Evolutionary conservation across 257 asterid genomes (phyloP).

Genomic region (Solanum pimpinellifolium): DNA sequence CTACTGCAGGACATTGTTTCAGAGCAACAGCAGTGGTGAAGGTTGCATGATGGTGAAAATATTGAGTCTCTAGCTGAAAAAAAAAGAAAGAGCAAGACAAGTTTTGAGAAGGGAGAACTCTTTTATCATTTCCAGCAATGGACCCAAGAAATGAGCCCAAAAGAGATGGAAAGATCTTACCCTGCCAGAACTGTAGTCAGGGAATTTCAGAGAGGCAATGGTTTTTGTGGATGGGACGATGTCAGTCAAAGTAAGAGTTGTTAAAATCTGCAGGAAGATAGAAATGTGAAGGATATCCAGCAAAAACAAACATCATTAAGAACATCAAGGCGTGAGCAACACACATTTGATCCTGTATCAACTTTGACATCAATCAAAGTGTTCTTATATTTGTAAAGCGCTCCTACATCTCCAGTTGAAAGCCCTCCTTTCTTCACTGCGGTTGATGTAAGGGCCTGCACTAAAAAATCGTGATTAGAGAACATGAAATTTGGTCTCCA

Average conservation of each 20-base stretch:
- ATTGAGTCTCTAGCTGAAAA: conserved; percentile 66
- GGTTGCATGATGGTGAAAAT: conserved; percentile 77
- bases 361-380: conserved; percentile 56
- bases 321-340: conserved; percentile 5
- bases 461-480: background rate
- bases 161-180: conserved; percentile 15
- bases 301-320: background rate
- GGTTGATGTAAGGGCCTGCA: conserved; percentile 72
- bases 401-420: conserved; percentile 76
- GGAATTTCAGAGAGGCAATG: conserved; percentile 52
- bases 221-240: conserved; percentile 73
- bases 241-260: conserved; percentile 42
- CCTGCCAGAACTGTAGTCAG: conserved; percentile 76
- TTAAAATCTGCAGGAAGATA: conserved; percentile 37
- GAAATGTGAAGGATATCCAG: background rate
- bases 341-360: conserved; percentile 86
- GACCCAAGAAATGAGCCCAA: background rate
- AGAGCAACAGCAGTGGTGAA: conserved; percentile 58
- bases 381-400: conserved; percentile 52
- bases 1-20: conserved; percentile 56
- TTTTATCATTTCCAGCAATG: background rate
- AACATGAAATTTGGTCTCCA: background rate
- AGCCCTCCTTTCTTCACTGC: conserved; percentile 74
- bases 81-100: background rate
- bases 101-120: background rate